These are phyloP conservation scores for Bathelium albidoporum DNA, from an alignment of 495 filamentous ascomycete species.

Conservation along the genomic window DNA sequence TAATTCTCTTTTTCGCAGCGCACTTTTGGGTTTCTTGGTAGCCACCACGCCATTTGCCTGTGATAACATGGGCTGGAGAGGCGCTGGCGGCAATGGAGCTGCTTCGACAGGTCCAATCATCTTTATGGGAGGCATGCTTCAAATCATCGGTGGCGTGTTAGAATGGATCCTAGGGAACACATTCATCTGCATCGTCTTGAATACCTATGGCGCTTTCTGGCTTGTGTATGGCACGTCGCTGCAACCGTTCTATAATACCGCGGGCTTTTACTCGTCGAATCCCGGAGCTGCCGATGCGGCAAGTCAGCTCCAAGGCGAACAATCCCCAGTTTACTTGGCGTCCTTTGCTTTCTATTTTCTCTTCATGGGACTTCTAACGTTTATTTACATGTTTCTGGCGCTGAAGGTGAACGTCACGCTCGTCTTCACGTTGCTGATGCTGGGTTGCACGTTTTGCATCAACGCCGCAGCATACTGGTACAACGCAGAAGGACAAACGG, in stretches of 20 bases:
- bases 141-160: slow-evolving; percentile 49
- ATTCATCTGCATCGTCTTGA: slow-evolving; percentile 58
- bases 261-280: slow-evolving; percentile 30
- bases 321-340: slow-evolving; percentile 5
- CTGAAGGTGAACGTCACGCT: slow-evolving; percentile 59
- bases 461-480: slow-evolving; percentile 48
- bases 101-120: slow-evolving; percentile 45
- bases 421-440: slow-evolving; percentile 53
- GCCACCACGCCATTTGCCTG: slow-evolving; percentile 49
- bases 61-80: slow-evolving; percentile 59
- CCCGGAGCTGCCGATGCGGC: slow-evolving; percentile 24
- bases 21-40: slow-evolving; percentile 54
- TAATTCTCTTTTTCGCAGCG: slow-evolving; percentile 21
- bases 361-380: slow-evolving; percentile 48
- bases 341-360: slow-evolving; percentile 40
- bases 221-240: slow-evolving; percentile 46
- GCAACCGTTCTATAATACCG: slow-evolving; percentile 47
- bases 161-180: slow-evolving; percentile 61
- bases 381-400: slow-evolving; percentile 56
- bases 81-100: slow-evolving; percentile 51
- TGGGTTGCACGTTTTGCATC: slow-evolving; percentile 46
- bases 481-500: slow-evolving; percentile 2
- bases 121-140: slow-evolving; percentile 61
- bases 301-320: slow-evolving; percentile 6
- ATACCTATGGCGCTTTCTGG: slow-evolving; percentile 46